phyloP scores from a whole-genome alignment of 2,329 filamentous ascomycete genomes.

The Sclerotinia borealis region DNA sequence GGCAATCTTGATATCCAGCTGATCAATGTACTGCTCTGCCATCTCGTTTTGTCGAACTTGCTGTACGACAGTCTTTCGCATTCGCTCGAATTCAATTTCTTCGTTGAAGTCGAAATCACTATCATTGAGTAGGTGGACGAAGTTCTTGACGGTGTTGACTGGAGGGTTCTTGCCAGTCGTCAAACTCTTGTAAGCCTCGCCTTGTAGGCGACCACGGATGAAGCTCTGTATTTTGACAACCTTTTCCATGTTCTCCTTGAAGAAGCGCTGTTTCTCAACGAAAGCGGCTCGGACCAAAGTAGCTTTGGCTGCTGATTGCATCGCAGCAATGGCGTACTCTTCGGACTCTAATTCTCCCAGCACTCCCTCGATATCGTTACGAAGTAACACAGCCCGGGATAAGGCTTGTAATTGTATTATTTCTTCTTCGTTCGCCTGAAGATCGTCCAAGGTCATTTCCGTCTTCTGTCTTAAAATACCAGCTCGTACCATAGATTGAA shows the following conservation, averaged over 20 bases:
- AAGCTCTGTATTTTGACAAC: slow-evolving; percentile 99
- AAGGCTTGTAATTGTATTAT: slow-evolving; percentile 69
- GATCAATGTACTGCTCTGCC: slow-evolving; percentile 95
- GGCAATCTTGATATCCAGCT: slow-evolving; percentile 98
- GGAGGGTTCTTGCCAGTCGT: slow-evolving; percentile 95
- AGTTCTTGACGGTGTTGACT: slow-evolving; percentile 94
- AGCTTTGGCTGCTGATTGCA: slow-evolving; percentile 71
- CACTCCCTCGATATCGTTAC: slow-evolving; percentile 65
- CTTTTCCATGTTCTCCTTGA: slow-evolving; percentile 96
- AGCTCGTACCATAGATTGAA: slow-evolving; percentile 66
- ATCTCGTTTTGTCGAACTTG: slow-evolving; percentile 96
- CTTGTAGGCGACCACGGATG: slow-evolving; percentile 87
- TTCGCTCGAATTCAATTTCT: slow-evolving; percentile 90
- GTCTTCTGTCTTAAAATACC: slow-evolving; percentile 56
- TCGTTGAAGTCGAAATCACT: slow-evolving; percentile 99
- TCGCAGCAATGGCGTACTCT: slow-evolving; percentile 66
- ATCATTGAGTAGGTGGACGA: slow-evolving; percentile 94
- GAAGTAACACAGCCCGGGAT: slow-evolving; percentile 70
- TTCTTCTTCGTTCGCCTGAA: slow-evolving; percentile 61
- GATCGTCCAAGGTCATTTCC: slow-evolving; percentile 57
- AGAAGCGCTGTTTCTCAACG: slow-evolving; percentile 79
- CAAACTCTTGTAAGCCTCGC: slow-evolving; percentile 95
- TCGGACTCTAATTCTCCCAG: slow-evolving; percentile 75
- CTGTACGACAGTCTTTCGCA: slow-evolving; percentile 93
- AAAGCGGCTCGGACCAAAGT: slow-evolving; percentile 70